Conservation (phyloP, 129 eudicot genomes). For the Centella asiatica region DNA sequence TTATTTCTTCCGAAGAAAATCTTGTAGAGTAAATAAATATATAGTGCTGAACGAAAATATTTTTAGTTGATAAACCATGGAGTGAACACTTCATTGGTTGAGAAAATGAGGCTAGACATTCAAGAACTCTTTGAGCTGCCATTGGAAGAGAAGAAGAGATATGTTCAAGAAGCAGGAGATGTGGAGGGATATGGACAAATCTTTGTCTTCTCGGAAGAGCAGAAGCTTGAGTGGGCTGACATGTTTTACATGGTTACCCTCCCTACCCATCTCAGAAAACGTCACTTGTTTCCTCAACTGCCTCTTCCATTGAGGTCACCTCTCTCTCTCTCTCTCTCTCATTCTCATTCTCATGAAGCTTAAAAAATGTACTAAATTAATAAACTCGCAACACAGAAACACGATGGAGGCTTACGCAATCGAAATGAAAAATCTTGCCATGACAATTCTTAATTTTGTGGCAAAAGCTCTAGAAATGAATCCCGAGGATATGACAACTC, state of each 20-base stretch:
- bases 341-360: not conserved
- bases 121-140: slow-evolving; percentile 27
- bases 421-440: not conserved
- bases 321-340: slow-evolving; percentile 1
- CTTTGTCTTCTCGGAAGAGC: slow-evolving; percentile 44
- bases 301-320: slow-evolving; percentile 35
- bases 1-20: too few relatives aligned
- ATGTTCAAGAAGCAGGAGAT: slow-evolving; percentile 28
- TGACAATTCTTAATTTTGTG: not conserved
- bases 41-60: too few relatives aligned
- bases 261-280: slow-evolving; percentile 26
- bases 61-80: slow-evolving; percentile 37
- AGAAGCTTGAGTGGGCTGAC: slow-evolving; percentile 59
- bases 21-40: too few relatives aligned
- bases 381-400: not conserved
- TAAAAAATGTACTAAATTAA: not conserved
- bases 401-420: not conserved
- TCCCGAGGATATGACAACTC: not conserved
- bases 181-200: slow-evolving; percentile 47
- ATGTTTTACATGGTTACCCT: slow-evolving; percentile 25
- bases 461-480: not conserved
- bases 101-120: slow-evolving; percentile 20
- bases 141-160: slow-evolving; percentile 29
- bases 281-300: slow-evolving; percentile 36
- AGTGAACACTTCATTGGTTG: slow-evolving; percentile 18